Base-by-base conservation (phyloP, 1,284 basidiomycete genomes). In the Stereum hirsutum region DNA sequence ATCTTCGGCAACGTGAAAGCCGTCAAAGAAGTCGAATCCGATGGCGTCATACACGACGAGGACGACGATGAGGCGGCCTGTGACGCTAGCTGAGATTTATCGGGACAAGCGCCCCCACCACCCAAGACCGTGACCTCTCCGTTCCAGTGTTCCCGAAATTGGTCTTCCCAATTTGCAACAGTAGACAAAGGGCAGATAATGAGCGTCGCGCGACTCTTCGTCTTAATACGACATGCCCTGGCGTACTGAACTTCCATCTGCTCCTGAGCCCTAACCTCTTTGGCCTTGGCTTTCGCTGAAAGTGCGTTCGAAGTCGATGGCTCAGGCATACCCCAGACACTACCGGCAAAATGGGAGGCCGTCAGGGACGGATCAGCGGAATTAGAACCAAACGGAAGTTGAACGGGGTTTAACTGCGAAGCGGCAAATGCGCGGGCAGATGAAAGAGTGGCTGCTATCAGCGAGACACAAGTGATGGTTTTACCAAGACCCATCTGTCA, bases 101-200 rank as follows among this genome's bases (percentile, higher is more conserved):
- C 41, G 41, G 59, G 52, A 40, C 55, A 58, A 36, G 52, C 50
- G 40, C 78, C 75, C 20, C 67, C 70, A 2, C 89, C 90, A n/a
- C 90, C 90, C 40, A 84, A 68, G 35, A 94, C 81, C 25, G 73
- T 71, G 6, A 94, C 89, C 44, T 82, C 75, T 11, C 90, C 89
- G 47, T 76, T 77, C 90, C 90, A 92, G 63, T 99, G 96, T 58
- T 98, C 94, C 47, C 83, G 78, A 59, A 99, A 89, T 62, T 99
- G 96, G 50, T 96, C 91, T 63, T 99, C 95, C 96, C 96, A 99
- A 57, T 98, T 99, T 37, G 89, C 82, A 1, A 99, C 90, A 2
- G 96, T 97, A 19, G 92, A 95, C 43, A 99, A 72, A 6, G 96
- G 96, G 54, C 96, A 98, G 21, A 99, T 78, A 52, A 99, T 89